phyloP scores from a whole-genome alignment of 306 rosid genomes.

The Gillenia trifoliata region DNA sequence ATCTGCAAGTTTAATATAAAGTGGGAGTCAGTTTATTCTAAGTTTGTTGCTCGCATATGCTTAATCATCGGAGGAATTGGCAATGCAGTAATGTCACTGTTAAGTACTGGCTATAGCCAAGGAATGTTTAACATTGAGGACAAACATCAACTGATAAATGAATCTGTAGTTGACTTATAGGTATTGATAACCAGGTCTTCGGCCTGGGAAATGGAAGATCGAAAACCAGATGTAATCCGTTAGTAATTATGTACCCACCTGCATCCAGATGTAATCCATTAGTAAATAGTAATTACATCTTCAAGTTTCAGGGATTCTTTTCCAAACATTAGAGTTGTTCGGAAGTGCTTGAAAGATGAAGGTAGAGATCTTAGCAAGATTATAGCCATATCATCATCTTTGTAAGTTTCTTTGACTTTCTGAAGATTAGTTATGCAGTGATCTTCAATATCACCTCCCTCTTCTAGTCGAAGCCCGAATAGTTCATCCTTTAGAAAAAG shows the following conservation, averaged over 20 bases:
- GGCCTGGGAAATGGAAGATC: not conserved
- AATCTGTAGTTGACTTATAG: not conserved
- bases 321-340: too few species aligned
- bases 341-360: too few species aligned
- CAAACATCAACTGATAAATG: not conserved
- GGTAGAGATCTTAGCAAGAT: too few species aligned
- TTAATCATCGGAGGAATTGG: not conserved
- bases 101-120: not conserved
- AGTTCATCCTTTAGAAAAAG: too few species aligned
- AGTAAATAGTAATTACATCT: too few species aligned
- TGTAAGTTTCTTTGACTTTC: too few species aligned
- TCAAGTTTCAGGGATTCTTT: too few species aligned
- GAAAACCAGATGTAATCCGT: not conserved
- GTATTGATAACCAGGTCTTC: not conserved
- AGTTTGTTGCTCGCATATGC: not conserved
- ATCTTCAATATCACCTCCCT: too few species aligned
- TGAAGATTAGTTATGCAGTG: too few species aligned
- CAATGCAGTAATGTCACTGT: not conserved
- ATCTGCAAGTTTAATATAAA: not conserved
- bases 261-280: too few species aligned
- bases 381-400: too few species aligned
- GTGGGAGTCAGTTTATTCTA: not conserved
- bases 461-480: too few species aligned
- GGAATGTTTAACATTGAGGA: not conserved
- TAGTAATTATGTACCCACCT: not conserved